Evolutionary conservation across 1,284 basidiomycete genomes (phyloP).

Genomic region (Mycena citricolor): DNA sequence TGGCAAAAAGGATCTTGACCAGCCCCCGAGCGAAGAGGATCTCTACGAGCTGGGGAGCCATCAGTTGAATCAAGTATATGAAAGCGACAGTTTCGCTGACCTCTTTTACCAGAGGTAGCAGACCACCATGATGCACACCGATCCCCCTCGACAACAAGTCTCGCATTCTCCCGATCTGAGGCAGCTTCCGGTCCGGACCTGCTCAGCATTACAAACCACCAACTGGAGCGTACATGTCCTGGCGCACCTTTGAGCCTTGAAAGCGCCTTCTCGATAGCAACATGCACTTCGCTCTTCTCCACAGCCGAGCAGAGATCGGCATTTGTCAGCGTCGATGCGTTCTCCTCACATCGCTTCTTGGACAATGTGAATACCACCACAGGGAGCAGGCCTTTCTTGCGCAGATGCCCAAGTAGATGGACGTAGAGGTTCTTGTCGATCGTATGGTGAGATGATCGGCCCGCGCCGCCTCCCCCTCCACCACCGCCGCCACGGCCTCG

Average conservation of each 20-base stretch:
- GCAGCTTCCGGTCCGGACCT: slow-evolving; percentile 93
- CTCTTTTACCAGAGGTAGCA: slow-evolving; percentile 97
- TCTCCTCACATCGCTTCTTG: slow-evolving; percentile 96
- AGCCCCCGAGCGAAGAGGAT: slow-evolving; percentile 94
- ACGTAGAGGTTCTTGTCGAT: slow-evolving; percentile 93
- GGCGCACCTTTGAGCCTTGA: slow-evolving; percentile 83
- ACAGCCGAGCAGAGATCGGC: slow-evolving; percentile 83
- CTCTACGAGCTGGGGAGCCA: slow-evolving; percentile 78
- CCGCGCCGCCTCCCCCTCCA: slow-evolving; percentile 50
- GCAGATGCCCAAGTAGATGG: slow-evolving; percentile 84
- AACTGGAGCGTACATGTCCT: slow-evolving; percentile 1
- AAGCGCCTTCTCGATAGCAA: slow-evolving; percentile 90
- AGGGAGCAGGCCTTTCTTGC: slow-evolving; percentile 86
- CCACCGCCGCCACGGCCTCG: slow-evolving; percentile 41
- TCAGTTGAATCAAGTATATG: slow-evolving; percentile 7
- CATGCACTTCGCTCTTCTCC: slow-evolving; percentile 97
- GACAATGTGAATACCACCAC: slow-evolving; percentile 98
- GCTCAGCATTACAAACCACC: slow-evolving; percentile 18
- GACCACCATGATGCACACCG: slow-evolving; percentile 96
- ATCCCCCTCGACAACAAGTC: slow-evolving; percentile 91
- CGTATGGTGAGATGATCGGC: slow-evolving; percentile 63
- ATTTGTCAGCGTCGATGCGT: slow-evolving; percentile 87
- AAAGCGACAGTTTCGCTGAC: slow-evolving; percentile 39
- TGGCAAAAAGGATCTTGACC: slow-evolving; percentile 97
- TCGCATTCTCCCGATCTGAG: slow-evolving; percentile 92